Conservation (phyloP, 768 basidiomycete genomes). For the Gloeostereum incarnatum region DNA sequence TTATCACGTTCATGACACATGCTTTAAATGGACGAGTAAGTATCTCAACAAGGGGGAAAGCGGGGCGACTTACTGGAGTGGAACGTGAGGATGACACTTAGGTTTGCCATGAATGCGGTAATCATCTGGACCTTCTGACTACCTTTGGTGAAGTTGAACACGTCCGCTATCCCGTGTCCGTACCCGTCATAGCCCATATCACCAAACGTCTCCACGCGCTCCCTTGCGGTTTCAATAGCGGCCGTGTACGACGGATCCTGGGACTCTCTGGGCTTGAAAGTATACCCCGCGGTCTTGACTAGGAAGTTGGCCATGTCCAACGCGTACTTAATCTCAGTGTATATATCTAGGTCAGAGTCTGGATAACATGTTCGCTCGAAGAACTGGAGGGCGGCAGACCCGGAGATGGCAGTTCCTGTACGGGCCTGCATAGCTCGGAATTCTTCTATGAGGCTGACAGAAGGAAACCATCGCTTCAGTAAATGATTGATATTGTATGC, state of each 20-base stretch:
- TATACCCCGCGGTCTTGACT: conserved; percentile 18
- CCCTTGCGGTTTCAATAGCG: neutral
- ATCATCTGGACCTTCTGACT: conserved; percentile 19
- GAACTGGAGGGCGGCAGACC: conserved; percentile 30
- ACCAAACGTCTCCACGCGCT: neutral
- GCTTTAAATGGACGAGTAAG: conserved; percentile 9
- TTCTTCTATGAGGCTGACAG: neutral
- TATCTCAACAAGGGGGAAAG: neutral
- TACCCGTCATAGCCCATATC: neutral
- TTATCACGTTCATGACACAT: conserved; percentile 25
- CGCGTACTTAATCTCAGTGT: conserved; percentile 16
- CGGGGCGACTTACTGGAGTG: conserved; percentile 22
- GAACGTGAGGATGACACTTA: conserved; percentile 20
- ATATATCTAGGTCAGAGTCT: conserved; percentile 28
- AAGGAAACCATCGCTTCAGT: neutral
- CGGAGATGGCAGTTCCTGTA: conserved; percentile 27
- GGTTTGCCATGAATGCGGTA: conserved; percentile 13
- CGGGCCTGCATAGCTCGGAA: conserved; percentile 28
- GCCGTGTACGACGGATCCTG: neutral
- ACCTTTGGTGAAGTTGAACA: conserved; percentile 2
- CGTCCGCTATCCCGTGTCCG: neutral
- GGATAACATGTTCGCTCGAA: conserved; percentile 25
- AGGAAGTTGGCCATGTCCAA: conserved; percentile 20
- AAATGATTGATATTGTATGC: neutral
- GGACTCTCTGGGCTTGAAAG: conserved; percentile 10